These are phyloP conservation scores for Boletellus emodensis DNA, from an alignment of 768 basidiomycete species.

Conservation along the genomic window DNA sequence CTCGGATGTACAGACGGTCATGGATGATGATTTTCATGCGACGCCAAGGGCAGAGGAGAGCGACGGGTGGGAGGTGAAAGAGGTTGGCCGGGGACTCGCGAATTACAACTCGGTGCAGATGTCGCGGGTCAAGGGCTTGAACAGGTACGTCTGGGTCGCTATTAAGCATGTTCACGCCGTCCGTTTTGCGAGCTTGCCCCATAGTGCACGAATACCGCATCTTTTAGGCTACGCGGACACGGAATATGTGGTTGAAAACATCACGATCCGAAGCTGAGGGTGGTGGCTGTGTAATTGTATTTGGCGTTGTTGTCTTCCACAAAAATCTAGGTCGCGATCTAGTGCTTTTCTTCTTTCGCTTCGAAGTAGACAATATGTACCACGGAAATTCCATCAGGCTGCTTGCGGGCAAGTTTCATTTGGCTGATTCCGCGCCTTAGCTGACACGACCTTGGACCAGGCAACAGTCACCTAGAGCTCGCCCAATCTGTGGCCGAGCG, in stretches of 20 bases:
- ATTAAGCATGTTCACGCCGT: background rate
- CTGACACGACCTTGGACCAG: slow-evolving; percentile 40
- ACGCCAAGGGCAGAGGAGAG: slow-evolving; percentile 35
- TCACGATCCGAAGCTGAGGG: slow-evolving; percentile 58
- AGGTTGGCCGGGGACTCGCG: slow-evolving; percentile 91
- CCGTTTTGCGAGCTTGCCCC: slow-evolving; percentile 7
- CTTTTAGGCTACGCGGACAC: slow-evolving; percentile 92
- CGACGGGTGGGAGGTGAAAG: slow-evolving; percentile 68
- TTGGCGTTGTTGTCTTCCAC: slow-evolving; percentile 20
- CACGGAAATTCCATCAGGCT: slow-evolving; percentile 80
- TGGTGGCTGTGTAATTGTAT: slow-evolving; percentile 49
- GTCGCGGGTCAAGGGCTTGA: slow-evolving; percentile 77
- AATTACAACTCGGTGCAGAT: slow-evolving; percentile 97
- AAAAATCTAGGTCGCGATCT: slow-evolving; percentile 8
- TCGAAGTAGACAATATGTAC: slow-evolving; percentile 51
- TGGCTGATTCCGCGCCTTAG: background rate
- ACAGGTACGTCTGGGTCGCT: slow-evolving; percentile 60
- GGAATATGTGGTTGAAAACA: slow-evolving; percentile 95
- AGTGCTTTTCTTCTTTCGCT: slow-evolving; percentile 7
- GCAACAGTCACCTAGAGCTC: slow-evolving; percentile 97
- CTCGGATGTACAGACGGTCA: slow-evolving; percentile 20
- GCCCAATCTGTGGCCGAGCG: slow-evolving; percentile 93
- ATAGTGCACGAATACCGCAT: slow-evolving; percentile 74
- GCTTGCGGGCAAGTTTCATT: slow-evolving; percentile 54
- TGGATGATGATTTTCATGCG: slow-evolving; percentile 32